Percentiles rank a stretch among this genome's conserved stretches.
phyloP scores from a whole-genome alignment of 2,329 filamentous ascomycete genomes.

The Botrytis galanthina region DNA sequence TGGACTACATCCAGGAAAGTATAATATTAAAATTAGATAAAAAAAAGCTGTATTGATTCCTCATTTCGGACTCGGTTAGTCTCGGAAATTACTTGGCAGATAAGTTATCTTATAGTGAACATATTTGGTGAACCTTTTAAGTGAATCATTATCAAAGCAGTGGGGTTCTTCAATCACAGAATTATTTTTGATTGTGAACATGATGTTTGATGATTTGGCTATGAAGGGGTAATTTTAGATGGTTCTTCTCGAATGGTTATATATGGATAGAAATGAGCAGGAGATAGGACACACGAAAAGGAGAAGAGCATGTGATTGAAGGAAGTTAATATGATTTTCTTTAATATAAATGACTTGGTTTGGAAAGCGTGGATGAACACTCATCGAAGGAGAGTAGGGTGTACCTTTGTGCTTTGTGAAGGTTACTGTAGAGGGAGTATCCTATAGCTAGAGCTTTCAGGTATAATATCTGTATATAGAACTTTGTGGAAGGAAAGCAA shows the following conservation, averaged over 20 bases:
- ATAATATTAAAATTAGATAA: not conserved
- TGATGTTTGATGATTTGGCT: not conserved
- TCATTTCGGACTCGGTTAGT: not conserved
- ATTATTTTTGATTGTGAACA: not conserved
- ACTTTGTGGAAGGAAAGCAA: not conserved
- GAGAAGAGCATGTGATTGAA: not conserved
- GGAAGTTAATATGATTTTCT: not conserved
- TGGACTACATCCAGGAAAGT: fast-evolving
- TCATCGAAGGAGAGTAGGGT: not conserved
- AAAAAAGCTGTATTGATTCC: not conserved
- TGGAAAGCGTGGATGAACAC: not conserved
- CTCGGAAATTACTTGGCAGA: not conserved
- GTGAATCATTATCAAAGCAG: not conserved
- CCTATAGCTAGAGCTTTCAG: not conserved
- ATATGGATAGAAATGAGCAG: not conserved
- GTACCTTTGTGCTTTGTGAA: too few relatives aligned
- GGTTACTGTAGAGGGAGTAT: not conserved
- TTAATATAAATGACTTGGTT: not conserved
- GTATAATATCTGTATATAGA: not conserved
- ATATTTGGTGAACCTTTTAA: not conserved
- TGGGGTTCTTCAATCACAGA: not conserved
- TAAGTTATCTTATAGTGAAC: not conserved
- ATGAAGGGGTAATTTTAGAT: not conserved
- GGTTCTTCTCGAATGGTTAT: not conserved
- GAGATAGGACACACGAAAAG: too few relatives aligned